Conservation (phyloP, 1,284 basidiomycete genomes). For the Athelia sp. region DNA sequence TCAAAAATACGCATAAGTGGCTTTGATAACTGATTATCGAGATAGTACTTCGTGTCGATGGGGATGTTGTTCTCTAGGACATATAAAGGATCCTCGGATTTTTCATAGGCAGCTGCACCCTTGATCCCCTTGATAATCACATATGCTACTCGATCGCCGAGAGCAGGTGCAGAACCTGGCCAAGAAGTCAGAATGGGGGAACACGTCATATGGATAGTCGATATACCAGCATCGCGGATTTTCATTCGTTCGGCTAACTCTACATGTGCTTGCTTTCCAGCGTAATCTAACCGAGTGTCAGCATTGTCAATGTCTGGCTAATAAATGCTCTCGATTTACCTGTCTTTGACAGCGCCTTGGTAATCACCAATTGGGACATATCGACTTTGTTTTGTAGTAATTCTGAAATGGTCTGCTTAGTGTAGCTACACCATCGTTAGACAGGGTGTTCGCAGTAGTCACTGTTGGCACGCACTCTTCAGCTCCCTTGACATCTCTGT, state of each 20-base stretch:
- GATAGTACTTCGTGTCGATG: slow-evolving; percentile 94
- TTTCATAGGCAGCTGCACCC: slow-evolving; percentile 97
- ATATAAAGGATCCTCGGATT: slow-evolving; percentile 94
- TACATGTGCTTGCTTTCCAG: slow-evolving; percentile 91
- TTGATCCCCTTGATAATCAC: slow-evolving; percentile 96
- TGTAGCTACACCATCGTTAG: slow-evolving; percentile 55
- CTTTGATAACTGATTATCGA: slow-evolving; percentile 95
- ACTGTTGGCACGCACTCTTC: slow-evolving; percentile 63
- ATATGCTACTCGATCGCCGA: slow-evolving; percentile 96
- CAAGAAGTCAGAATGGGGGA: neutral
- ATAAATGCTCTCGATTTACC: slow-evolving; percentile 37
- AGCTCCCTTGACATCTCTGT: slow-evolving; percentile 87
- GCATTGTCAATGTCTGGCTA: neutral
- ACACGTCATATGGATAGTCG: neutral
- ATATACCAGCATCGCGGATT: slow-evolving; percentile 82
- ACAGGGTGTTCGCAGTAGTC: neutral
- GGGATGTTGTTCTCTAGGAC: slow-evolving; percentile 96
- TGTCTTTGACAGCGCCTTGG: slow-evolving; percentile 88
- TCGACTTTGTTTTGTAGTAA: slow-evolving; percentile 93
- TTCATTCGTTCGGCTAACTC: slow-evolving; percentile 94
- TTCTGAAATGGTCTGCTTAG: slow-evolving; percentile 89
- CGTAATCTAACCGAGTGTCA: slow-evolving; percentile 57
- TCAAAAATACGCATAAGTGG: slow-evolving; percentile 96
- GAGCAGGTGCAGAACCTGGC: slow-evolving; percentile 80
- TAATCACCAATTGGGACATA: slow-evolving; percentile 97